Evolutionary conservation across 164 flowering plant species (phyloP).

Genomic region (Houttuynia cordata): DNA sequence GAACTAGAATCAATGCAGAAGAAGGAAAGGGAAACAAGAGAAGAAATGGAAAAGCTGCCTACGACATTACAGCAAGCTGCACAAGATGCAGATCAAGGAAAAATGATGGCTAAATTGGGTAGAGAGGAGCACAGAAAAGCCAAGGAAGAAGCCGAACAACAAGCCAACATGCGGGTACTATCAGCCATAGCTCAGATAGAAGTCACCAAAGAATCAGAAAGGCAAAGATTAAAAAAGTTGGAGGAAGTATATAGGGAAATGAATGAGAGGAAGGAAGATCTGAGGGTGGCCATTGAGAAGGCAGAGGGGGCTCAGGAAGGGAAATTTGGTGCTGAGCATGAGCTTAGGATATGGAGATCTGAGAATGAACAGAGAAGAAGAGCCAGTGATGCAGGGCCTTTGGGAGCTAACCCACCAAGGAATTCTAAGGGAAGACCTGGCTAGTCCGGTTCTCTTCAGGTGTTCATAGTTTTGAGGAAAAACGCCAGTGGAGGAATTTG

Average conservation of each 20-base stretch:
- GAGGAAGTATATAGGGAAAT: slow-evolving; percentile 49
- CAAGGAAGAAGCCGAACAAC: slow-evolving; percentile 67
- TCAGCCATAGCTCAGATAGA: slow-evolving; percentile 60
- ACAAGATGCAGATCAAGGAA: slow-evolving; percentile 67
- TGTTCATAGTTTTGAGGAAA: too few relatives aligned
- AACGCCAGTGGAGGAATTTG: too few relatives aligned
- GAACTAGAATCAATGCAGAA: slow-evolving; percentile 47
- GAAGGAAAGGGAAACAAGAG: slow-evolving; percentile 67
- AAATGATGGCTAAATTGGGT: slow-evolving; percentile 37
- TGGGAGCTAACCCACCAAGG: slow-evolving; percentile 13
- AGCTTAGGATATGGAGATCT: slow-evolving; percentile 85
- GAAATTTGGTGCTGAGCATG: slow-evolving; percentile 77
- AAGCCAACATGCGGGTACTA: slow-evolving; percentile 49
- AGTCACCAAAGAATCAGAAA: slow-evolving; percentile 60
- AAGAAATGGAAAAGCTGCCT: slow-evolving; percentile 66
- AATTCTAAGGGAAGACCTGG: too few relatives aligned
- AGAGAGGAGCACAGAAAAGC: slow-evolving; percentile 54
- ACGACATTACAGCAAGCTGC: slow-evolving; percentile 63
- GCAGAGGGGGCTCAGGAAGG: slow-evolving; percentile 79
- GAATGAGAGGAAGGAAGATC: slow-evolving; percentile 35
- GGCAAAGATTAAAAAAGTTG: slow-evolving; percentile 40
- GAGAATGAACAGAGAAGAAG: slow-evolving; percentile 65
- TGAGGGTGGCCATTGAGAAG: slow-evolving; percentile 45
- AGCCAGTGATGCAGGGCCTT: slow-evolving; percentile 36
- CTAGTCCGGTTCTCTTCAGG: too few relatives aligned